Evolutionary conservation across 1,284 basidiomycete genomes (phyloP).

Genomic region (Trichosporon sp.): DNA sequence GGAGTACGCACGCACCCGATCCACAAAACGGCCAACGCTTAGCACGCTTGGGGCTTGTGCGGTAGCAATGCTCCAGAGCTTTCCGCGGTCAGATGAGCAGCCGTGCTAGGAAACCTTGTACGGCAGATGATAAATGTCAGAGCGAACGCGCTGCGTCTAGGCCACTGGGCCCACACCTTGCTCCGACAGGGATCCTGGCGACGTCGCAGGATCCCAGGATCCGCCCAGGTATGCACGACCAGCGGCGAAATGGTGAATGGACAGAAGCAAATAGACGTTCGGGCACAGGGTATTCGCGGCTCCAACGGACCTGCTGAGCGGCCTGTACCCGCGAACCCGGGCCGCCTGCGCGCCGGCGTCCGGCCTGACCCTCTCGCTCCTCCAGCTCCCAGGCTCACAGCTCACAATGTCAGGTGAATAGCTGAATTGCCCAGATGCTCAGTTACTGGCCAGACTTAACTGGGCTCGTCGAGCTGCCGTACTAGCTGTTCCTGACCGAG

Average conservation of each 20-base stretch:
- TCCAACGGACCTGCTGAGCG: not conserved
- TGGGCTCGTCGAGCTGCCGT: not conserved
- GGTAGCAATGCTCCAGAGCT: not conserved
- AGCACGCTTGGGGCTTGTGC: not conserved
- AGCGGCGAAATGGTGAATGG: not conserved
- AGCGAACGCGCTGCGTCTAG: not conserved
- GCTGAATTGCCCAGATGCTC: not conserved
- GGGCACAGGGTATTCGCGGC: not conserved
- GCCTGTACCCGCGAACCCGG: not conserved
- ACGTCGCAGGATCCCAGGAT: not conserved
- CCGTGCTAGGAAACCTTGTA: not conserved
- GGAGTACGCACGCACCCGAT: not conserved
- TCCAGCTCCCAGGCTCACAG: not conserved
- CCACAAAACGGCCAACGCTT: not conserved
- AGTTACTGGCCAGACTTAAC: not conserved
- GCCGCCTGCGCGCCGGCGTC: not conserved
- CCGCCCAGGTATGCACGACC: not conserved
- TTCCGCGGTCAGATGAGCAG: not conserved
- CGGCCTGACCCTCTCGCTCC: not conserved
- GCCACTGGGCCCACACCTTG: not conserved
- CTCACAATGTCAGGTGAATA: not conserved
- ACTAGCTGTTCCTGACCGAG: not conserved
- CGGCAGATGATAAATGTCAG: not conserved
- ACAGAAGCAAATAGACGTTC: not conserved
- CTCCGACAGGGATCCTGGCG: not conserved